Percentiles rank a stretch among this genome's conserved stretches.
Evolutionary conservation across 495 filamentous ascomycete species (phyloP).

Genomic region (Aspergillus asperescens): DNA sequence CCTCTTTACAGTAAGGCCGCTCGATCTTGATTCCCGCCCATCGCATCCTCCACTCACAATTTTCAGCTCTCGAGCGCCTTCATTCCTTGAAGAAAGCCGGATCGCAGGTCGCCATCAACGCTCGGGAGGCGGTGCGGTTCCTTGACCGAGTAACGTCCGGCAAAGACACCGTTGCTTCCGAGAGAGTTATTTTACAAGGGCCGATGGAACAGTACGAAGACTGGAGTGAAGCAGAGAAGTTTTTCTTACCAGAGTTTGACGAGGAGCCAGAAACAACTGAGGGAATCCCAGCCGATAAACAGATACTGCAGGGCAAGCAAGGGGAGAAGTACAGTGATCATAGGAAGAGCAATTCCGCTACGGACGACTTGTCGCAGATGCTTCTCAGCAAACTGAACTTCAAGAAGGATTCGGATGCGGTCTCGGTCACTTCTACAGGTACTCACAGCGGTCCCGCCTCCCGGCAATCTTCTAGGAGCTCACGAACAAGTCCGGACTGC

Average conservation of each 20-base stretch:
- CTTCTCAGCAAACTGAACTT: slow-evolving; percentile 49
- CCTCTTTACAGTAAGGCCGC: slow-evolving; percentile 59
- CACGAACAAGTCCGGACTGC: slow-evolving; percentile 47
- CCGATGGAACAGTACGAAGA: slow-evolving; percentile 53
- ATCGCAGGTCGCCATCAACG: slow-evolving; percentile 54
- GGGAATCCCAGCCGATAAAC: slow-evolving; percentile 15
- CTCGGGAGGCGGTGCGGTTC: slow-evolving; percentile 59
- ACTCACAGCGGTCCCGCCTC: slow-evolving; percentile 41
- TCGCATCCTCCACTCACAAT: slow-evolving; percentile 14
- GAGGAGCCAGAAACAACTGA: slow-evolving; percentile 34
- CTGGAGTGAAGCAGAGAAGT: slow-evolving; percentile 61
- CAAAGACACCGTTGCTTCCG: slow-evolving; percentile 44
- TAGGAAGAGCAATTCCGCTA: slow-evolving; percentile 17
- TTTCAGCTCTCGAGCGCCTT: slow-evolving; percentile 51
- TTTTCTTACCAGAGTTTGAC: slow-evolving; percentile 50
- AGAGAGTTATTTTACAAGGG: slow-evolving; percentile 48
- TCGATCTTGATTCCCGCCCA: slow-evolving; percentile 2
- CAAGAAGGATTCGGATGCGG: slow-evolving; percentile 42
- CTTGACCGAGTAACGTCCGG: slow-evolving; percentile 59
- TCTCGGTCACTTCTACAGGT: slow-evolving; percentile 47
- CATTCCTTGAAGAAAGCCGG: slow-evolving; percentile 53
- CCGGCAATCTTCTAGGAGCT: slow-evolving; percentile 47
- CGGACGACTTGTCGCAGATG: slow-evolving; percentile 46
- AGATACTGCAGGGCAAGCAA: slow-evolving; percentile 16
- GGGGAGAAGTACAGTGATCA: slow-evolving; percentile 11